phyloP scores from a whole-genome alignment of 2,329 filamentous ascomycete species.

The Claviceps purpurea region DNA sequence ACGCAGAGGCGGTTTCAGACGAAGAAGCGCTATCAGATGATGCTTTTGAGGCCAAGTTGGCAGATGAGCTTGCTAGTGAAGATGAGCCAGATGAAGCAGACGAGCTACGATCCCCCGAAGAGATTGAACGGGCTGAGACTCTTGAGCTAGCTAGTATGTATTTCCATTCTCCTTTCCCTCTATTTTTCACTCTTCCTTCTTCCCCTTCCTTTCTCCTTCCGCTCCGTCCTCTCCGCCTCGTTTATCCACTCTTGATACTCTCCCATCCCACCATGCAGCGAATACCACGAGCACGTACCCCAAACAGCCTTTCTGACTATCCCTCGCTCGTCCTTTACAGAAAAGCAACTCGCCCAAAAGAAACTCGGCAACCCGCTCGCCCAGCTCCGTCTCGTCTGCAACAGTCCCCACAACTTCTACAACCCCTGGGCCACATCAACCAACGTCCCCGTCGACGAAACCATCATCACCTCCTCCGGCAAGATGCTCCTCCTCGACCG shows the following conservation, averaged over 20 bases:
- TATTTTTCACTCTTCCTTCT: no score
- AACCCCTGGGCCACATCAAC: constrained; percentile 63
- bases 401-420: constrained; percentile 93
- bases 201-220: neutral
- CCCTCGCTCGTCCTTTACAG: constrained; percentile 21
- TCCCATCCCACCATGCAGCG: neutral
- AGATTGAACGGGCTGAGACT: constrained; percentile 51
- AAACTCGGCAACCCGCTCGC: constrained; percentile 88
- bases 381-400: constrained; percentile 83
- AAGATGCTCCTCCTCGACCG: constrained; percentile 94
- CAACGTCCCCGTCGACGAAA: constrained; percentile 56
- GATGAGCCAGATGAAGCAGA: constrained; percentile 25
- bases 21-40: constrained; percentile 60
- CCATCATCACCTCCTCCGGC: constrained; percentile 72
- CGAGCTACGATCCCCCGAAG: constrained; percentile 35
- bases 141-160: constrained; percentile 62
- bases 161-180: neutral
- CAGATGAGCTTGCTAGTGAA: constrained; percentile 38
- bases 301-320: neutral
- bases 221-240: no score
- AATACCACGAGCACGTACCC: no score
- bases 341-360: constrained; percentile 78
- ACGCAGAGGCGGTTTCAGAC: constrained; percentile 43
- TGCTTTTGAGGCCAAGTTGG: constrained; percentile 69
- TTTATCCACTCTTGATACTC: neutral